Evolutionary conservation across 176 grass and related monocot genomes (phyloP), one percentile per base, ranked within the genome.

Genomic region (Hyparrhenia diplandra): DNA sequence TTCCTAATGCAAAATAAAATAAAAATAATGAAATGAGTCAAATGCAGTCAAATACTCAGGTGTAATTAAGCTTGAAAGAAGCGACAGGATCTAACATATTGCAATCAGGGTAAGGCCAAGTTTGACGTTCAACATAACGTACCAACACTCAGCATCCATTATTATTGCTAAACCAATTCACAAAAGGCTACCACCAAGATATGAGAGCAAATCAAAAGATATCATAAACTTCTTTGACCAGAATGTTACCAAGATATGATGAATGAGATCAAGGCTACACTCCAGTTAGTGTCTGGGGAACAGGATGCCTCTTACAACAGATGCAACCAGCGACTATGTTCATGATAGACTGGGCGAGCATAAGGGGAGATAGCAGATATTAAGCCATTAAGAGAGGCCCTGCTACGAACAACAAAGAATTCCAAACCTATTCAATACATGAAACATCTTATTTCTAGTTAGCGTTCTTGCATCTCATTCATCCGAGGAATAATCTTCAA

Each of bases 261-360:
- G 79, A 99, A 99, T 29, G 92, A 95, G 34, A 99, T 89, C 62
- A 99, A 76, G 54, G 87, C 96, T 3, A 99, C 82, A 11, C 92
- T 93, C 96, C 96, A 99, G 71, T 99, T 99, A 78, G 87, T 91
- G 73, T 93, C 92, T 1, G 92, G 80, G 96, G 92, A 72, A 91
- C 74, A 0, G 88, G 96, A 80, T 99, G 90, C 64, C 79, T 93
- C 88, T 93, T 99, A 84, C 96, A 99, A 77, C 96, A 99, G 73
- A 99, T 93, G 78, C 96, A 99, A 64, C 96, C 96, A 69, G 92
- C 92, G n/a, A 99, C 87, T 1, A 90, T 78, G 39, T 95, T 99
- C 35, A 99, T 95, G 18, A 91, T 84, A 12, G 88, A 88, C 51
- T 95, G 96, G 2, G 90, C 92, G 13, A 93, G 73, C 90, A 95